Conservation (phyloP, 768 basidiomycete genomes). For the Galerina marginata region DNA sequence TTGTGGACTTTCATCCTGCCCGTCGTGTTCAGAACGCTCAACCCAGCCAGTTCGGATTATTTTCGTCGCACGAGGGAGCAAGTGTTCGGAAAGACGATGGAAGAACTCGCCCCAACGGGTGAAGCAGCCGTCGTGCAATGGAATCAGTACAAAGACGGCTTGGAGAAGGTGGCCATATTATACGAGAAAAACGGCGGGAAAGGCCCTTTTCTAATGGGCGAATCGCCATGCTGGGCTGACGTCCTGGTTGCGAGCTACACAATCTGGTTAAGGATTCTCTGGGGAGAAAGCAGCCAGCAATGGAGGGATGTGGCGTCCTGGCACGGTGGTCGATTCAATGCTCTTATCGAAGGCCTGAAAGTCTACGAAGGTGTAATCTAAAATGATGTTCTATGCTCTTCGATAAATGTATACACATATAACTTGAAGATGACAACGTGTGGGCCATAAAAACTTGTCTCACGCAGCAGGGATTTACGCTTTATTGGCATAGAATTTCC, state of each 20-base stretch:
- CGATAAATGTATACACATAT: too few relatives aligned
- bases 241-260: constrained; percentile 36
- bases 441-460: too few relatives aligned
- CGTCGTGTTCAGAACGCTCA: constrained; percentile 1
- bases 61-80: constrained; percentile 42
- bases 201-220: constrained; percentile 39
- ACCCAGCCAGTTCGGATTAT: constrained; percentile 19
- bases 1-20: constrained; percentile 13
- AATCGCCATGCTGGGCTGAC: constrained; percentile 44
- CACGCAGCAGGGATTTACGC: too few relatives aligned
- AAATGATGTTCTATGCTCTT: too few relatives aligned
- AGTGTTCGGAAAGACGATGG: constrained; percentile 34
- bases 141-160: constrained; percentile 34
- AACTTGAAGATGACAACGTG: too few relatives aligned
- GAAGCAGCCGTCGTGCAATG: constrained; percentile 37
- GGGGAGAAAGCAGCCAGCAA: constrained; percentile 39
- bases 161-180: constrained; percentile 31
- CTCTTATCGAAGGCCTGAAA: too few relatives aligned
- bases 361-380: too few relatives aligned
- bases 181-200: constrained; percentile 27
- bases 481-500: too few relatives aligned
- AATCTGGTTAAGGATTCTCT: constrained; percentile 33
- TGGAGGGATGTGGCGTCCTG: constrained; percentile 43
- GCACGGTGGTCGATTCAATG: constrained; percentile 32
- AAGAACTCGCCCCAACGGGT: constrained; percentile 34